These are phyloP conservation scores for Albizia julibrissin DNA, from an alignment of 306 rosid genomes.

Conservation along the genomic window DNA sequence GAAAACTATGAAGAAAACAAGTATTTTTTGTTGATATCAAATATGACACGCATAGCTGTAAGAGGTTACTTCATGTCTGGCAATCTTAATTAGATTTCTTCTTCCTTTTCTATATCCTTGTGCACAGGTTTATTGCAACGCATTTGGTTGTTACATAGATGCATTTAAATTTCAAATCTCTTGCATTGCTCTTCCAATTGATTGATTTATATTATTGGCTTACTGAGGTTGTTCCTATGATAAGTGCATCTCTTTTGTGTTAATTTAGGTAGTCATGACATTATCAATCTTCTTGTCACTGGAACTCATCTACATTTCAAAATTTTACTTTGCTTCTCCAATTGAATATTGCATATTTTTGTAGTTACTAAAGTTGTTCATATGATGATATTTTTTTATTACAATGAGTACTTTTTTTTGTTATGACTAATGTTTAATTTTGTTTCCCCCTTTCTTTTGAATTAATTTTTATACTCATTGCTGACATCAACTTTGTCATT, in stretches of 20 bases:
- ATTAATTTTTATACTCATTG: background rate
- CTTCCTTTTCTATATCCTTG: background rate
- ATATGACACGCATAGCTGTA: background rate
- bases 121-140: background rate
- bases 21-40: background rate
- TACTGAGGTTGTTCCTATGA: background rate
- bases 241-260: background rate
- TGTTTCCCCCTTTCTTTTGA: background rate
- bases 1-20: background rate
- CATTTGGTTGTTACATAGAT: background rate
- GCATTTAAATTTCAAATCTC: background rate
- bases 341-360: background rate
- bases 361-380: background rate
- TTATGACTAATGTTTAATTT: conserved; percentile 1
- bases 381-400: background rate
- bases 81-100: background rate
- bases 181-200: background rate
- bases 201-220: conserved; percentile 13
- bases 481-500: background rate
- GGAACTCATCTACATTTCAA: background rate
- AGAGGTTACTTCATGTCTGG: background rate
- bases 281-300: background rate
- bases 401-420: background rate
- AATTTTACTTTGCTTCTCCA: background rate
- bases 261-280: background rate